A percentile compares a stretch with the other conserved stretches of the same genome.
These are phyloP conservation scores for Bipolaris victoriae DNA, from an alignment of 2,329 filamentous ascomycete genomes.

Conservation along the genomic window DNA sequence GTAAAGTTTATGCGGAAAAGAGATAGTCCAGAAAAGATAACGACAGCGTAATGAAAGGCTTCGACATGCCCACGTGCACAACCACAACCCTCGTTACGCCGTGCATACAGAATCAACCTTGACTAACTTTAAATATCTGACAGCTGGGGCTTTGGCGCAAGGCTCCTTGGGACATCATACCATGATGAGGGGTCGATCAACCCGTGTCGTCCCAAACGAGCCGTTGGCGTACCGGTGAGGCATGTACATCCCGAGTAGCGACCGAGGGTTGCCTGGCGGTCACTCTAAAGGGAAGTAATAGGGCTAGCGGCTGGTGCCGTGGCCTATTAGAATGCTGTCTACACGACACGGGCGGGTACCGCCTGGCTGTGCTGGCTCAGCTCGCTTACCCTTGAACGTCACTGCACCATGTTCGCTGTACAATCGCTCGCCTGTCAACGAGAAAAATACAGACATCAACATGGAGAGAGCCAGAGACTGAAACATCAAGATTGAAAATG, in stretches of 20 bases:
- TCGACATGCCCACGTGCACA: constrained; percentile 12
- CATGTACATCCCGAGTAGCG: constrained; percentile 1
- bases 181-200: background rate
- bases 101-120: background rate
- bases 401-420: background rate
- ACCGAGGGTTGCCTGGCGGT: constrained; percentile 8
- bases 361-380: constrained; percentile 5
- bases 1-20: background rate
- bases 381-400: constrained; percentile 14
- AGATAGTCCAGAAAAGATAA: constrained; percentile 19
- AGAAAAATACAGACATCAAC: background rate
- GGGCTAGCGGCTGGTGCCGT: constrained; percentile 1
- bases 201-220: background rate
- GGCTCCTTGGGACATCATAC: constrained; percentile 1
- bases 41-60: constrained; percentile 21
- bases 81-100: background rate
- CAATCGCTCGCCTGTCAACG: constrained; percentile 2
- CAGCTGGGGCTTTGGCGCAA: background rate
- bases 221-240: constrained; percentile 8
- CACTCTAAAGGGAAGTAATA: constrained; percentile 4
- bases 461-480: background rate
- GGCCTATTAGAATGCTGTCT: constrained; percentile 5
- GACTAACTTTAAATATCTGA: background rate
- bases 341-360: constrained; percentile 5
- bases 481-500: background rate